Evolutionary conservation across 2,329 filamentous ascomycete species (phyloP).

Genomic region (Rasamsonia emersonii): DNA sequence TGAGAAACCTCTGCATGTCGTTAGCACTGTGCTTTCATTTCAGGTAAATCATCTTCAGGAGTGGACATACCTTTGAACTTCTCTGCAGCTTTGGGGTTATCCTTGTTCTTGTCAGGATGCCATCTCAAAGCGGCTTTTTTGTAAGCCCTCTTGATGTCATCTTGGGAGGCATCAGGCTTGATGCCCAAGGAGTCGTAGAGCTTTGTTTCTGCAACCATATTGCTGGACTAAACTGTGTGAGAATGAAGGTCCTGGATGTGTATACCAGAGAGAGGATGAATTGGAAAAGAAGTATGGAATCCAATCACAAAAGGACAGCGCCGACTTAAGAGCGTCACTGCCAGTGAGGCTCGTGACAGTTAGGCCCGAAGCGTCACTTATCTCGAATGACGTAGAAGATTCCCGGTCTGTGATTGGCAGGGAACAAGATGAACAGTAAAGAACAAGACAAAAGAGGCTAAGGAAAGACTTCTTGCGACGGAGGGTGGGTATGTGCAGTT

Average conservation of each 20-base stretch:
- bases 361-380: conserved; percentile 2
- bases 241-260: conserved; percentile 1
- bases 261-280: conserved; percentile 3
- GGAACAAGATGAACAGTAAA: background rate
- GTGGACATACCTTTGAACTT: conserved; percentile 70
- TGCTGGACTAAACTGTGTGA: conserved; percentile 19
- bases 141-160: conserved; percentile 91
- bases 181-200: conserved; percentile 82
- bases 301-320: conserved; percentile 3
- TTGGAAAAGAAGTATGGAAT: conserved; percentile 9
- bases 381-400: conserved; percentile 30
- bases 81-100: conserved; percentile 73
- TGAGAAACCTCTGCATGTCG: conserved; percentile 66
- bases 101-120: conserved; percentile 97
- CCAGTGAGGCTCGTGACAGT: conserved; percentile 6
- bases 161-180: conserved; percentile 71
- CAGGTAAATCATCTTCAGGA: too few species aligned
- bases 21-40: too few species aligned
- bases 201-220: conserved; percentile 90
- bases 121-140: conserved; percentile 80
- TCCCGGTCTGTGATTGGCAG: conserved; percentile 12
- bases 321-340: conserved; percentile 4
- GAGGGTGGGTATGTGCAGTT: too few species aligned
- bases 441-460: too few species aligned
- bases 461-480: too few species aligned